phyloP scores from a whole-genome alignment of 352 stramenopile species.

The Phytophthora idaei region DNA sequence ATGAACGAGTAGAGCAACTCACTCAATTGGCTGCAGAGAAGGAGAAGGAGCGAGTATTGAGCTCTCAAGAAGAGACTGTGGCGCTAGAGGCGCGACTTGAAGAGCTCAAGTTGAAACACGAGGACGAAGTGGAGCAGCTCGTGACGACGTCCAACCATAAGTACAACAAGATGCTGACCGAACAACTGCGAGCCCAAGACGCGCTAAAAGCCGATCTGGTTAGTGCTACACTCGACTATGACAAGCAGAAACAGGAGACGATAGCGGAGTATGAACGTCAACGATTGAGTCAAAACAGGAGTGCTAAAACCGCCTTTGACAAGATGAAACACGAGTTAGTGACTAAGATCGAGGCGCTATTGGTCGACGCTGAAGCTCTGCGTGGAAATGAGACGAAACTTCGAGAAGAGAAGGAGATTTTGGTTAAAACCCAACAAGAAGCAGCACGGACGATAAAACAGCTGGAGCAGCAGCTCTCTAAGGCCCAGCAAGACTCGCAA shows the following conservation, averaged over 20 bases:
- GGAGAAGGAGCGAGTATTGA: conserved; percentile 36
- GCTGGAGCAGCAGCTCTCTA: conserved; percentile 53
- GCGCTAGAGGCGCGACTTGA: conserved; percentile 35
- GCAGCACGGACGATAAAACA: conserved; percentile 40
- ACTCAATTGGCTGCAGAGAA: conserved; percentile 17
- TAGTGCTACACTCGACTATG: conserved; percentile 25
- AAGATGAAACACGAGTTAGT: conserved; percentile 60
- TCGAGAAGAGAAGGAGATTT: conserved; percentile 57
- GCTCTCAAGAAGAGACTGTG: conserved; percentile 8
- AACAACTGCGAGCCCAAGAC: conserved; percentile 74
- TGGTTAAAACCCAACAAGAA: conserved; percentile 43
- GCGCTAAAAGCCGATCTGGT: conserved; percentile 40
- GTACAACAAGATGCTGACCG: conserved; percentile 75
- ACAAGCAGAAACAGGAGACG: conserved; percentile 28
- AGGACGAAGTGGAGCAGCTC: conserved; percentile 65
- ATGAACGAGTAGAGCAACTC: conserved; percentile 50
- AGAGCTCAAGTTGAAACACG: conserved; percentile 45
- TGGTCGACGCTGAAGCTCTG: conserved; percentile 54
- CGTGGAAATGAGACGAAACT: conserved; percentile 54
- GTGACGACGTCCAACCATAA: conserved; percentile 73
- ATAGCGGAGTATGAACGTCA: conserved; percentile 28
- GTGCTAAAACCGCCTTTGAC: conserved; percentile 39
- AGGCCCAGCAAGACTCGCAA: conserved; percentile 51
- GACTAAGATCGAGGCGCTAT: conserved; percentile 66
- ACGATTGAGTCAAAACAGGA: conserved; percentile 15